Evolutionary conservation across 106 monocot genomes (phyloP).

Genomic region (Ottelia alismoides): DNA sequence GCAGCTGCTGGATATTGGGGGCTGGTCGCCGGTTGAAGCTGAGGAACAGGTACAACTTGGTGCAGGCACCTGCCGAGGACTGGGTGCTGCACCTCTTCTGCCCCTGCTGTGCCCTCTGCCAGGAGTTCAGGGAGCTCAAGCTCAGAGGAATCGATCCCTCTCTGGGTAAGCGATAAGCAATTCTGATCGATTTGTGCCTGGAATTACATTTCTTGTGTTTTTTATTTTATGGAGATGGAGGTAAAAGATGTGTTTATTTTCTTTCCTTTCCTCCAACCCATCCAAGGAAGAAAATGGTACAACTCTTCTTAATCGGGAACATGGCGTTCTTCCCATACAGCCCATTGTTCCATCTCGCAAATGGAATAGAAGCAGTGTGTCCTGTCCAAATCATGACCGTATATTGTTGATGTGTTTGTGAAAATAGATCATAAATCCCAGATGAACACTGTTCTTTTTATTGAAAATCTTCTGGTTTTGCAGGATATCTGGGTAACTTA

Average conservation of each 20-base stretch:
- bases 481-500: conserved; percentile 53
- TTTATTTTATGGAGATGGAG: not conserved
- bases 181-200: not conserved
- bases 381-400: too few relatives aligned
- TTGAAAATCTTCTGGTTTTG: not conserved
- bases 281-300: too few relatives aligned
- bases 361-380: too few relatives aligned
- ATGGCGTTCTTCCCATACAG: too few relatives aligned
- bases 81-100: conserved; percentile 47
- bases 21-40: conserved; percentile 32
- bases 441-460: too few relatives aligned
- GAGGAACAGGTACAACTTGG: conserved; percentile 36
- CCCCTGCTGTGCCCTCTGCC: conserved; percentile 51
- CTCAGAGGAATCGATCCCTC: conserved; percentile 51
- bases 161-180: conserved; percentile 18
- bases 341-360: too few relatives aligned
- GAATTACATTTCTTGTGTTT: not conserved
- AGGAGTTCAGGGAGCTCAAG: conserved; percentile 56
- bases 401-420: too few relatives aligned
- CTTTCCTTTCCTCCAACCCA: too few relatives aligned
- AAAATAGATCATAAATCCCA: too few relatives aligned
- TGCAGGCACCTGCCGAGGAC: conserved; percentile 50
- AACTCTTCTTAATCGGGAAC: too few relatives aligned
- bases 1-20: conserved; percentile 33
- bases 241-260: too few relatives aligned